Percentiles rank a stretch among this genome's conserved stretches.
These are phyloP conservation scores for Rhodosporidiobolus odoratus DNA, from an alignment of 768 basidiomycete species.

Conservation along the genomic window DNA sequence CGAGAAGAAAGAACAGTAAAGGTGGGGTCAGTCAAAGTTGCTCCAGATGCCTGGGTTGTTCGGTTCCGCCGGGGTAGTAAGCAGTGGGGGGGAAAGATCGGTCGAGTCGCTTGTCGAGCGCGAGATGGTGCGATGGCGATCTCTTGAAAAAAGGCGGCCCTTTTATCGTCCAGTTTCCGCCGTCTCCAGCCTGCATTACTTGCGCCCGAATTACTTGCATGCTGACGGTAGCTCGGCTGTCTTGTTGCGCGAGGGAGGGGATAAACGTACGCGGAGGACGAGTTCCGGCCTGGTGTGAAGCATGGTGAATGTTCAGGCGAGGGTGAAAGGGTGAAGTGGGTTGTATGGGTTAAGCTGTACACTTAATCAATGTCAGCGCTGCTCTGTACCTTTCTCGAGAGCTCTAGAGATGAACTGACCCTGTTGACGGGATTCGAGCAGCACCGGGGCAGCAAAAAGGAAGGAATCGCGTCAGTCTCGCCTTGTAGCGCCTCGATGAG, in stretches of 20 bases:
- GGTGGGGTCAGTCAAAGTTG: too few species aligned
- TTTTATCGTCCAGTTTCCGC: neutral
- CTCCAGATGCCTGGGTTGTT: neutral
- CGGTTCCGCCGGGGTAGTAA: neutral
- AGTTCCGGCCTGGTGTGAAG: conserved; percentile 32
- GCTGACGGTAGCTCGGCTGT: too few species aligned
- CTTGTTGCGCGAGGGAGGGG: neutral
- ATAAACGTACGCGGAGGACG: conserved; percentile 23
- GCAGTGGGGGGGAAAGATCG: neutral
- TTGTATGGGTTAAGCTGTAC: too few species aligned
- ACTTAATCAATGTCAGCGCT: too few species aligned
- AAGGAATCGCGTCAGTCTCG: too few species aligned
- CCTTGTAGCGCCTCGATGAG: too few species aligned
- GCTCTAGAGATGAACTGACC: too few species aligned
- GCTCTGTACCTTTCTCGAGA: too few species aligned
- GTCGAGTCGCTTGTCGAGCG: conserved; percentile 2
- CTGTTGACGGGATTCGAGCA: too few species aligned
- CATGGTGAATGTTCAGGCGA: conserved; percentile 2
- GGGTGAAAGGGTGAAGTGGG: neutral
- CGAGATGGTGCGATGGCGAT: neutral
- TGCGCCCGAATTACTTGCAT: too few species aligned
- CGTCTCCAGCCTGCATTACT: too few species aligned
- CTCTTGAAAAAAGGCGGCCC: neutral
- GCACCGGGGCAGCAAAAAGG: too few species aligned
- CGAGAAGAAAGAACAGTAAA: neutral